A percentile compares a stretch with the other conserved stretches of the same genome.
These are phyloP conservation scores for Thalassiosira sp. DNA, from an alignment of 352 stramenopile species.

Conservation along the genomic window DNA sequence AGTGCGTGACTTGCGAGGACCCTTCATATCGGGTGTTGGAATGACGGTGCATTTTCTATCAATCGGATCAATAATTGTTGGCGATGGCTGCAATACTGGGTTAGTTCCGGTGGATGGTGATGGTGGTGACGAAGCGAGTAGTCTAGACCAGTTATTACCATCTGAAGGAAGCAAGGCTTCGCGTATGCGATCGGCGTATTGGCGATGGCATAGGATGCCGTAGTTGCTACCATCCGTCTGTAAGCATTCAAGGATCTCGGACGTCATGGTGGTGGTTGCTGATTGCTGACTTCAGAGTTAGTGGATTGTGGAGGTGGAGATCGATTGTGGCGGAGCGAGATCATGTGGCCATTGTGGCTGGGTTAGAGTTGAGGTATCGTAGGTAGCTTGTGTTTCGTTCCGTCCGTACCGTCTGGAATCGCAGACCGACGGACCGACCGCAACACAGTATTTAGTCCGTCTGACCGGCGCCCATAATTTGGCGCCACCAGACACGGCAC, in stretches of 20 bases:
- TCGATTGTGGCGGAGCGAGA: too few relatives aligned
- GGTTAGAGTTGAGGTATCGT: too few relatives aligned
- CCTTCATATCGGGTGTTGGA: slow-evolving; percentile 34
- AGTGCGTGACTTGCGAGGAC: slow-evolving; percentile 28
- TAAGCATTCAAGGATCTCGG: not conserved
- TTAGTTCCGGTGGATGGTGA: not conserved
- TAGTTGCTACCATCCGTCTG: slow-evolving; percentile 11
- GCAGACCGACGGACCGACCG: too few relatives aligned
- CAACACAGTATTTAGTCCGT: too few relatives aligned
- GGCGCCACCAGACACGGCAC: too few relatives aligned
- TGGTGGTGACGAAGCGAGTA: slow-evolving; percentile 5
- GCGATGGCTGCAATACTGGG: not conserved
- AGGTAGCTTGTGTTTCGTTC: too few relatives aligned
- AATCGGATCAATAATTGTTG: not conserved
- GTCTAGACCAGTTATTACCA: slow-evolving; percentile 15
- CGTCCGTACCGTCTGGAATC: too few relatives aligned
- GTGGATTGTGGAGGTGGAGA: not conserved
- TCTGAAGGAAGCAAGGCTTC: slow-evolving; percentile 30
- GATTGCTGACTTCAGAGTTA: not conserved
- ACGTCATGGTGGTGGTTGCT: not conserved
- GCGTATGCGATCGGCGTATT: slow-evolving; percentile 38
- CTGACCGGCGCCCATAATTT: too few relatives aligned
- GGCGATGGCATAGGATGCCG: slow-evolving; percentile 42
- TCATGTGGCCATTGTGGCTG: too few relatives aligned
- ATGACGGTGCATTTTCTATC: slow-evolving; percentile 32